Base-by-base conservation (phyloP, 257 asterid species). In the Galeopsis tetrahit region DNA sequence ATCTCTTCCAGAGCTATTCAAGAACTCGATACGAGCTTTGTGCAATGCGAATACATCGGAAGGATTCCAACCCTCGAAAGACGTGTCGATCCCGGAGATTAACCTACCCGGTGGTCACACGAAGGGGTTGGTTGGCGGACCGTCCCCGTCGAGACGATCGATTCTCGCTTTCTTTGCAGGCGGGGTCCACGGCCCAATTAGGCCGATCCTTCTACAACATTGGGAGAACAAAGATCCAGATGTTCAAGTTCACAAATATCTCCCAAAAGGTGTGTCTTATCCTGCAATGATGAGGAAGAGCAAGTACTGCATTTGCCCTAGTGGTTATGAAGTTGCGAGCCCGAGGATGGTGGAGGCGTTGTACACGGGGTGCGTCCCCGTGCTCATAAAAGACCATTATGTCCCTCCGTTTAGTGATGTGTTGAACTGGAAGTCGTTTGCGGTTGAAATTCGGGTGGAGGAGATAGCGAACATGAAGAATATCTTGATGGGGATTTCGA, bases 31-130 rank as follows among this genome's bases (percentile, higher is more conserved):
- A 3, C 86, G 97, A 39, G 97, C 87, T 0, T 61, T 92, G 57
- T 92, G 97, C 89, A 92, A 92, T 2, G 96, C 97, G 0, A 92
- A 92, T 36, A 84, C 89, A 7, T 81, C 96, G 0, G 97, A 89
- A 80, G 91, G 93, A 59, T 92, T 92, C 42, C 58, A 8, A 11
- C 95, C 96, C 35, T 75, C 84, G 0, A 89, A 81, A 80, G 97
- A 92, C 44, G 95, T 92, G 10, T 88, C 97, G 5, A 83, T 89
- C 71, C 96, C 97, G 0, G 97, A 92, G 74, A 92, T 91, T 32
- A 87, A 80, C 53, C 91, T 91, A 3, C 95, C 91, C 0, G 79
- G 85, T 1, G 95, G 97, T 1, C 85, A 85, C 15, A 88, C 84
- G 3, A 81, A 86, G 0, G 95, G 97, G 28, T 57, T 91, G 53